Evolutionary conservation across 106 monocot genomes (phyloP), one percentile per base, ranked within the genome.

Genomic region (Platanthera zijinensis): DNA sequence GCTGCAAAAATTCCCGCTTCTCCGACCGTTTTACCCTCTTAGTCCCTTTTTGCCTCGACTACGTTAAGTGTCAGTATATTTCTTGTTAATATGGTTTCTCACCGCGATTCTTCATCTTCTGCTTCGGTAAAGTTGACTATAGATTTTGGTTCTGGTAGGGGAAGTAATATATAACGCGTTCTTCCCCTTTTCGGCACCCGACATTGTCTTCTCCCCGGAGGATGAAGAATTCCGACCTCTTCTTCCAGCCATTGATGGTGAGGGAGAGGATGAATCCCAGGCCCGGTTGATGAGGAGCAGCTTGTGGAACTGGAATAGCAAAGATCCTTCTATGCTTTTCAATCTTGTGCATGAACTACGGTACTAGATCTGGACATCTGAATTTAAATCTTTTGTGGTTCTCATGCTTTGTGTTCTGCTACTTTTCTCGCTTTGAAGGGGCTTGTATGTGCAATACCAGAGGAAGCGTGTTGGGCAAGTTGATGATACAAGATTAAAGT

Each of bases 11-110:
- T 67, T 73, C 79, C 25, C 70, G 74, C 48, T 81, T 76, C 86
- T 75, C 83, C 48, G 91, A 97, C 53, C 88, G 88, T 25, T 93
- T 97, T 81, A 84, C 91, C 28, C 89, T 97, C 50, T 75, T 83
- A 25, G 74, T 97, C 80, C 93, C 96, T 71, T 97, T 91, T 82
- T 97, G 96, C 84, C 84, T 97, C 77, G 96, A 97, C 69, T 89
- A 75, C 78, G 62, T 89, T 84, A 86, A 86, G 48, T 97, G 96
- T 93, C n/a, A 86, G 85, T 45, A 51, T 13, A 8, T 47, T 11
- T 57, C 13, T 71, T n/a, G 10, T 14, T 50, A 39, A 21, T 18
- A 9, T 4, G 19, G 2, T 54, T 22, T 13, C 11, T 70, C 52
- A 7, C 12, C 9, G 57, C 5, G 3, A 48, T 52, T 49, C 4